A percentile compares a stretch with the other conserved stretches of the same genome.
Conservation (phyloP, 257 asterid species). For the Petrea volubilis region DNA sequence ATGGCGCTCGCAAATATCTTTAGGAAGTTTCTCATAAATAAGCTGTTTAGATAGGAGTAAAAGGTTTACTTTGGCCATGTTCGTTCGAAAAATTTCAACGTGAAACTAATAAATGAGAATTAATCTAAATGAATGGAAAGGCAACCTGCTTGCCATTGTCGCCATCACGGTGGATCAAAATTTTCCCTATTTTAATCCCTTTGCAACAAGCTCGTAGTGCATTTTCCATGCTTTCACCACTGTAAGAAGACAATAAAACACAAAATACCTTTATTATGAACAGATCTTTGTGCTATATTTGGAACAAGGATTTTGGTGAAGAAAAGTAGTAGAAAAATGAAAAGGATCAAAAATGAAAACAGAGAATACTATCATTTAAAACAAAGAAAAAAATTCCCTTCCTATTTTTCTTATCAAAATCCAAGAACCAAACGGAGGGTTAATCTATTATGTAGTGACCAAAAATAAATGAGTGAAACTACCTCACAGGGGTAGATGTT, state of each 20-base stretch:
- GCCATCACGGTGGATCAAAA: conserved; percentile 93
- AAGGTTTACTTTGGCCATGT: not conserved
- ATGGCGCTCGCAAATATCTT: conserved; percentile 87
- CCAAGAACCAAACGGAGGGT: too few relatives aligned
- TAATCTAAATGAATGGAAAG: conserved; percentile 3
- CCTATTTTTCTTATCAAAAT: too few relatives aligned
- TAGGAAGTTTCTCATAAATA: conserved; percentile 94
- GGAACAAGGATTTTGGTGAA: too few relatives aligned
- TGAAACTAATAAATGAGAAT: conserved; percentile 13
- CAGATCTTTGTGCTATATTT: not conserved
- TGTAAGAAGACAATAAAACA: conserved; percentile 31
- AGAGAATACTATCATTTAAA: too few relatives aligned
- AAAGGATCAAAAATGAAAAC: too few relatives aligned
- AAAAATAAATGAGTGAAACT: too few relatives aligned
- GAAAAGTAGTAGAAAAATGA: too few relatives aligned
- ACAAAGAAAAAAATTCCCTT: too few relatives aligned
- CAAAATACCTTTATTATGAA: not conserved
- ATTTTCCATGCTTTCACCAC: conserved; percentile 99
- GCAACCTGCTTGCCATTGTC: conserved; percentile 95
- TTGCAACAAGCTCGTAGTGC: conserved; percentile 99
- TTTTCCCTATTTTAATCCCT: conserved; percentile 97
- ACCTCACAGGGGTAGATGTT: too few relatives aligned
- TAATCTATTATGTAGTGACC: too few relatives aligned
- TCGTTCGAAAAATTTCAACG: conserved; percentile 4
- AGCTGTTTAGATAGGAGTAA: conserved; percentile 57